Percentiles rank a stretch among this genome's conserved stretches.
These are phyloP conservation scores for Xanthoconium stramineum DNA, from an alignment of 768 basidiomycete genomes.

Conservation along the genomic window DNA sequence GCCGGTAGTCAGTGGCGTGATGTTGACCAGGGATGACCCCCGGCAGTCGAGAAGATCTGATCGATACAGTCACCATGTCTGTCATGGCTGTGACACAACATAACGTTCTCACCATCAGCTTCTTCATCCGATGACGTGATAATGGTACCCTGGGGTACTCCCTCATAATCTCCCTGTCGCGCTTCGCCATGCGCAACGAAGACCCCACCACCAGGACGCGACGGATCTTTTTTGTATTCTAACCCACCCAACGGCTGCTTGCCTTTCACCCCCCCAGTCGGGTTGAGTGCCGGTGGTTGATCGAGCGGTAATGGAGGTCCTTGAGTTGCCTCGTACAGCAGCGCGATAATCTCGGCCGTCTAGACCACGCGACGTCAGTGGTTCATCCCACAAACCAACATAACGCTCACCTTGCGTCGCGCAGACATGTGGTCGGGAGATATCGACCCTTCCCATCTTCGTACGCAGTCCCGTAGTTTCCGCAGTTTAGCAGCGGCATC, in stretches of 20 bases:
- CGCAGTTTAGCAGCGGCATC: conserved; percentile 72
- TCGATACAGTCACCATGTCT: conserved; percentile 4
- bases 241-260: conserved; percentile 51
- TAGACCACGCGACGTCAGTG: conserved; percentile 29
- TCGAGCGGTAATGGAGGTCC: conserved; percentile 55
- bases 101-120: conserved; percentile 46
- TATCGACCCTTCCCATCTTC: conserved; percentile 82
- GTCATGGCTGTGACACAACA: conserved; percentile 11
- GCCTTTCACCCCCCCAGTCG: conserved; percentile 68
- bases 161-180: conserved; percentile 45
- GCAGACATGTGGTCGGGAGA: conserved; percentile 94
- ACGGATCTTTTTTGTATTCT: conserved; percentile 75
- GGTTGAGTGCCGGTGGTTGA: conserved; percentile 66
- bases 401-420: conserved; percentile 69
- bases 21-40: conserved; percentile 51
- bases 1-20: conserved; percentile 42
- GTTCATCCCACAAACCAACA: neutral
- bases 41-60: conserved; percentile 11
- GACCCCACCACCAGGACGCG: conserved; percentile 82
- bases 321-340: conserved; percentile 93
- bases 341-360: conserved; percentile 89
- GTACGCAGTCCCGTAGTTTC: conserved; percentile 79
- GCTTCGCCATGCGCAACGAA: conserved; percentile 62
- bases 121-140: conserved; percentile 47
- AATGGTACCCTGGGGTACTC: conserved; percentile 55